Conservation (phyloP, 352 stramenopile species). For the Globisporangium iwayamae region DNA sequence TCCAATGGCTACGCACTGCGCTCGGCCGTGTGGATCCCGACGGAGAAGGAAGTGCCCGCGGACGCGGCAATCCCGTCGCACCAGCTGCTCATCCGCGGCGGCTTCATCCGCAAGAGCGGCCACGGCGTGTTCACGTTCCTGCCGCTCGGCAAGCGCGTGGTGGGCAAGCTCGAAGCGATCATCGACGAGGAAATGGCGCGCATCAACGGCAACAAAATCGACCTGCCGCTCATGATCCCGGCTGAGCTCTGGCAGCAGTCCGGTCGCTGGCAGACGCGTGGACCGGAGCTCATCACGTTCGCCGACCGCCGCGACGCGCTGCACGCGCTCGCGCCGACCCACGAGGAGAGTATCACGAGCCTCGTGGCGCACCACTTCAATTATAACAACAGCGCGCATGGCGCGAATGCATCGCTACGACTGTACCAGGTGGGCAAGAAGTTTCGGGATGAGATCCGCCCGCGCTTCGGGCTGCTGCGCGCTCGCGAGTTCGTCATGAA, state of each 20-base stretch:
- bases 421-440: slow-evolving; percentile 88
- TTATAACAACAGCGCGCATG: slow-evolving; percentile 23
- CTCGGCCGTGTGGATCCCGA: slow-evolving; percentile 67
- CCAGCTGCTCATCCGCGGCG: slow-evolving; percentile 77
- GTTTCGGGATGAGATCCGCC: slow-evolving; percentile 87
- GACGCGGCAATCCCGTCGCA: slow-evolving; percentile 83
- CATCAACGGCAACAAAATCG: slow-evolving; percentile 82
- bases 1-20: slow-evolving; percentile 24
- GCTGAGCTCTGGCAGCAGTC: slow-evolving; percentile 80
- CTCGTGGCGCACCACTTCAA: slow-evolving; percentile 70
- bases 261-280: slow-evolving; percentile 78
- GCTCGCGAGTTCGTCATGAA: slow-evolving; percentile 90
- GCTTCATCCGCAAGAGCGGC: slow-evolving; percentile 84
- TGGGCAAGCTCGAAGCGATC: slow-evolving; percentile 73
- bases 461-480: slow-evolving; percentile 78
- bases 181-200: slow-evolving; percentile 80
- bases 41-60: slow-evolving; percentile 67
- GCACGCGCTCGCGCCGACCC: slow-evolving; percentile 73
- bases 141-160: slow-evolving; percentile 69
- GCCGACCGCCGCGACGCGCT: slow-evolving; percentile 65
- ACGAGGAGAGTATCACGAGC: slow-evolving; percentile 84
- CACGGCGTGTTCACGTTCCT: slow-evolving; percentile 80
- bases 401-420: slow-evolving; percentile 44
- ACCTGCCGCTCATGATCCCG: slow-evolving; percentile 73
- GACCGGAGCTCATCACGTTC: slow-evolving; percentile 81